Base-by-base conservation (phyloP, 2,329 filamentous ascomycete genomes). In the Microsporum ferrugineum region DNA sequence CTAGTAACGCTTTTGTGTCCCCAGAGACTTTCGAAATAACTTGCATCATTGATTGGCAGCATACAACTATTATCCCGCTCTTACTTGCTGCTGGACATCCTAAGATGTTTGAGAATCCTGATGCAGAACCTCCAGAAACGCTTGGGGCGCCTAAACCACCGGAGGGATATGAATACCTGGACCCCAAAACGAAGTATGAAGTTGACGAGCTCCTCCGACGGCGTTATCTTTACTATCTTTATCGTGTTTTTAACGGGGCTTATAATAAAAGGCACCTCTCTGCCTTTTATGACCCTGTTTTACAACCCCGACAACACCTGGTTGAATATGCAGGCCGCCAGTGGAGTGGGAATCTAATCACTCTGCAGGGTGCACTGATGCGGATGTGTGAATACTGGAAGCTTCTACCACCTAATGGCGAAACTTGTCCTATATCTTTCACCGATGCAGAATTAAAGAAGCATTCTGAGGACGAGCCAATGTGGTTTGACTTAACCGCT, bases 1-100 rank as follows among this genome's bases (percentile, higher is more conserved):
- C 60, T 5, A 36, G 56, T 17, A 62, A 64, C 29, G 43, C 63
- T 55, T 63, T 64, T 31, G 34, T 64, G 8, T 62, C 36, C 8
- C 61, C 61, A 1, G 61, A 63, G 2, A 63, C 56, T 2, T 57
- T 36, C 23, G 34, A 61, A 17, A 59, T 63, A 2, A 60, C 31
- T 6, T 60, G 23, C 31, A 59, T 64, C 29, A 63, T 64, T 51
- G 63, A 64, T 47, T 64, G 61, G 63, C 63, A 64, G 62, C 61
- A 64, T 31, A 33, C 63, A 0, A 5, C 17, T 36, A 55, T 63
- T n/a, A 41, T 36, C 1, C 63, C 63, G 0, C 43, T 62, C 2
- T 7, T 63, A 5, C 61, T 65, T 2, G 60, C 60, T 33, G 60
- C 63, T 41, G 63, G 63, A 14, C 38, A 65, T n/a, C 63, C 63